Evolutionary conservation across 495 filamentous ascomycete genomes (phyloP), one percentile per base, ranked within the genome.

Genomic region (Hypoxylon perforatum): DNA sequence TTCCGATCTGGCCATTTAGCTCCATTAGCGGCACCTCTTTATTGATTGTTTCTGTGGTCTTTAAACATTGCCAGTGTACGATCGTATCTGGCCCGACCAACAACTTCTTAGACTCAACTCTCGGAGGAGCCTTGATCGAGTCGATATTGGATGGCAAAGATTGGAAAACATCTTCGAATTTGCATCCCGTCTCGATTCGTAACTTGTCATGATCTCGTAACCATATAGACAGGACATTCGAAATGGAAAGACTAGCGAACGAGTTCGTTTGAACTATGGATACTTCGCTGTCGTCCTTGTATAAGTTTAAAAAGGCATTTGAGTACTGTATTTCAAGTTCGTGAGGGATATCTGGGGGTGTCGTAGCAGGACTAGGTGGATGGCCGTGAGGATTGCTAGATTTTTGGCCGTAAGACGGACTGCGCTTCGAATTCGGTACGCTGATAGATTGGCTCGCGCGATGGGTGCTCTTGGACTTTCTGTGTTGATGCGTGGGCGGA

Each of bases 1-100:
- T 84, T 0, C 92, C 94, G 42, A 99, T 88, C 69, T 90, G 87
- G 41, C 95, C 95, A 69, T 90, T 93, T 39, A 97, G 84, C 73
- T 98, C 92, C 18, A 94, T 90, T 53, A 99, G 87, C 18, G 90
- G 88, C 5, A 86, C 85, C 35, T 89, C 86, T 62, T 88, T 86
- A 4, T 78, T 82, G 17, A 93, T 85, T 18, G 76, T 61, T 28
- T 75, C 83, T 64, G 74, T 87, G 1, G 78, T 88, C 15, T 82
- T 88, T 23, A 97, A 80, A 41, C 84, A 87, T 65, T 89, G 90
- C 88, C 90, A 94, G n/a, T 48, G 90, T 78, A 81, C 81, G 60
- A 58, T 62, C 3, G 66, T 74, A 49, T 77, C 80, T 5, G 78
- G 53, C 10, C 78, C 67, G 69, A 63, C 83, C 72, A 62, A 82